These are phyloP conservation scores for Ampelomyces quisqualis DNA, from an alignment of 2,329 filamentous ascomycete genomes.

Conservation along the genomic window DNA sequence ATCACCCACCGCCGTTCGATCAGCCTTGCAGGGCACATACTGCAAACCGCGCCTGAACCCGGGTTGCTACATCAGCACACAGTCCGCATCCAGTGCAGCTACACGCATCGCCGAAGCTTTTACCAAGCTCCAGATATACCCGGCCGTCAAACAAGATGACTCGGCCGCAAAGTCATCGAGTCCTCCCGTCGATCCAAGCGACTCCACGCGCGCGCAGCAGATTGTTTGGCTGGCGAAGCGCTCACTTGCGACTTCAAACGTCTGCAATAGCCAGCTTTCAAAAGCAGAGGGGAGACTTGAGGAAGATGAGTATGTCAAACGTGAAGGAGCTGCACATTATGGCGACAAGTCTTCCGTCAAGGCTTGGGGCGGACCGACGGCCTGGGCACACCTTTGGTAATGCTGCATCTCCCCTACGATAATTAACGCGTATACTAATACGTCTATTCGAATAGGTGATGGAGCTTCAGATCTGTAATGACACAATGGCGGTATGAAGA, in stretches of 20 bases:
- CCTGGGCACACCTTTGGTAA: slow-evolving; percentile 28
- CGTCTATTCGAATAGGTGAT: too few relatives aligned
- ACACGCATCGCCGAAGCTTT: too few relatives aligned
- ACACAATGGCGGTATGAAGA: too few relatives aligned
- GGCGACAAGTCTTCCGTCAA: neutral
- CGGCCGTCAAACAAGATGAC: too few relatives aligned
- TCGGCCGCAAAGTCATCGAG: too few relatives aligned
- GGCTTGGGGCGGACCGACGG: slow-evolving; percentile 7
- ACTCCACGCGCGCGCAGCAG: slow-evolving; percentile 9
- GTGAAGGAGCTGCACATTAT: neutral
- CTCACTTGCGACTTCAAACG: slow-evolving; percentile 7
- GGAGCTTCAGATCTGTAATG: too few relatives aligned
- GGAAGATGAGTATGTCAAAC: neutral
- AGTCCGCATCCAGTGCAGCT: too few relatives aligned
- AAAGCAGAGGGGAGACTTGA: neutral
- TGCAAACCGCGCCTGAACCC: too few relatives aligned
- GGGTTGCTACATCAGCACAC: too few relatives aligned
- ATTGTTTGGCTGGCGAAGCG: slow-evolving; percentile 19
- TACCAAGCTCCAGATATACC: too few relatives aligned
- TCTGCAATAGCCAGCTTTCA: neutral
- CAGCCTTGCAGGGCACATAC: neutral
- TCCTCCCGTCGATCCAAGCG: neutral
- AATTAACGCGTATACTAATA: too few relatives aligned
- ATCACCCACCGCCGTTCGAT: neutral
- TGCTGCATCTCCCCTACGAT: too few relatives aligned